phyloP scores from a whole-genome alignment of 768 basidiomycete species.

The Pholiota conissans region DNA sequence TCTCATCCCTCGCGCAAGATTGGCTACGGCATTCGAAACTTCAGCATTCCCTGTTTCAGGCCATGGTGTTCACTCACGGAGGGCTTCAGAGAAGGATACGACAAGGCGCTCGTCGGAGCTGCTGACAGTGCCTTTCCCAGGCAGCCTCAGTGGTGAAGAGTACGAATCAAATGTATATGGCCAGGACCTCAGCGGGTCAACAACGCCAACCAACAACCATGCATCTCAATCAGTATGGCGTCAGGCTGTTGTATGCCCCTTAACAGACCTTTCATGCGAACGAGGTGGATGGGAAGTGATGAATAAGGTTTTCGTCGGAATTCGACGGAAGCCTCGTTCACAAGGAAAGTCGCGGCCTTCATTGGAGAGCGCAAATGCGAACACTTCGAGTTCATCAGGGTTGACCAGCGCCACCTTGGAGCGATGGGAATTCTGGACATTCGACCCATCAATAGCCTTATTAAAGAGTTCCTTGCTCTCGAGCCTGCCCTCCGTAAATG shows the following conservation, averaged over 20 bases:
- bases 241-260: constrained; percentile 52
- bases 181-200: constrained; percentile 30
- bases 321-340: constrained; percentile 63
- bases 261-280: constrained; percentile 63
- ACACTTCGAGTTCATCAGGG: constrained; percentile 30
- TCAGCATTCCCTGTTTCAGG: constrained; percentile 76
- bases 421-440: constrained; percentile 83
- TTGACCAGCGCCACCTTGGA: constrained; percentile 67
- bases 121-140: constrained; percentile 42
- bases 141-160: constrained; percentile 34
- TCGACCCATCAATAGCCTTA: constrained; percentile 54
- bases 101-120: constrained; percentile 50
- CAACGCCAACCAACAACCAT: constrained; percentile 31
- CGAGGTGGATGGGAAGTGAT: constrained; percentile 78
- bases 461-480: constrained; percentile 54
- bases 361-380: constrained; percentile 7
- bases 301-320: constrained; percentile 59
- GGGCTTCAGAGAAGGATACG: constrained; percentile 68
- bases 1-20: constrained; percentile 44
- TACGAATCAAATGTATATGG: constrained; percentile 29
- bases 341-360: constrained; percentile 26
- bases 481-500: constrained; percentile 35
- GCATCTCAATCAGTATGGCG: constrained; percentile 50
- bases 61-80: constrained; percentile 75
- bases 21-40: constrained; percentile 48